phyloP scores from a whole-genome alignment of 306 rosid species.

The Prunus kanzakura region DNA sequence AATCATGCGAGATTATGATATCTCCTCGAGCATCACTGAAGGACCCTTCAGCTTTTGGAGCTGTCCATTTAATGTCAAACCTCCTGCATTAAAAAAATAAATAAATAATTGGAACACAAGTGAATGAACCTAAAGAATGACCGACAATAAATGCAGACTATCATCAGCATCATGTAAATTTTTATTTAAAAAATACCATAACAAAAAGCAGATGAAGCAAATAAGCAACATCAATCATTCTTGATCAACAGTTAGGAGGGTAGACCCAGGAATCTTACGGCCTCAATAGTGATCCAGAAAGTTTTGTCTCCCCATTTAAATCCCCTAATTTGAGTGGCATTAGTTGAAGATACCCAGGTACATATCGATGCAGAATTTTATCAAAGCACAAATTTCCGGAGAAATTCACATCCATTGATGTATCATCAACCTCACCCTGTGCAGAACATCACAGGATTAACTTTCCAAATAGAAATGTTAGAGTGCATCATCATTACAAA shows the following conservation, averaged over 20 bases:
- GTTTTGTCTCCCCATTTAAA: slow-evolving; percentile 73
- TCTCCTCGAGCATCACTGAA: slow-evolving; percentile 91
- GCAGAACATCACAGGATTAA: slow-evolving; percentile 19
- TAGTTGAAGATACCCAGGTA: slow-evolving; percentile 58
- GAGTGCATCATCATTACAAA: background rate
- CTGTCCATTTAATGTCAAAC: slow-evolving; percentile 87
- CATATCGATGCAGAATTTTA: slow-evolving; percentile 65
- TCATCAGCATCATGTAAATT: background rate
- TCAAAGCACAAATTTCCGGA: slow-evolving; percentile 82
- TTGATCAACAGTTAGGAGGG: slow-evolving; percentile 13
- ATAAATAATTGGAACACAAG: background rate
- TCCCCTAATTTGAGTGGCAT: slow-evolving; percentile 71
- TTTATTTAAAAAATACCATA: background rate
- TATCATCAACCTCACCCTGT: slow-evolving; percentile 87
- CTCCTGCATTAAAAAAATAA: slow-evolving; percentile 44
- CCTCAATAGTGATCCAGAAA: slow-evolving; percentile 78
- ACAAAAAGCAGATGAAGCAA: slow-evolving; percentile 20
- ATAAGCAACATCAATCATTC: slow-evolving; percentile 3
- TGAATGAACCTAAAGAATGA: slow-evolving; percentile 25
- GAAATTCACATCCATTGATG: slow-evolving; percentile 79
- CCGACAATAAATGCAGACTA: slow-evolving; percentile 11
- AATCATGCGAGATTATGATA: slow-evolving; percentile 71
- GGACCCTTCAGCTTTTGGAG: slow-evolving; percentile 81
- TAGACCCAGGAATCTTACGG: slow-evolving; percentile 59
- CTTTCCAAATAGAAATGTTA: background rate